These are phyloP conservation scores for Penicillium sp. DNA, from an alignment of 2,329 filamentous ascomycete genomes.

Conservation along the genomic window DNA sequence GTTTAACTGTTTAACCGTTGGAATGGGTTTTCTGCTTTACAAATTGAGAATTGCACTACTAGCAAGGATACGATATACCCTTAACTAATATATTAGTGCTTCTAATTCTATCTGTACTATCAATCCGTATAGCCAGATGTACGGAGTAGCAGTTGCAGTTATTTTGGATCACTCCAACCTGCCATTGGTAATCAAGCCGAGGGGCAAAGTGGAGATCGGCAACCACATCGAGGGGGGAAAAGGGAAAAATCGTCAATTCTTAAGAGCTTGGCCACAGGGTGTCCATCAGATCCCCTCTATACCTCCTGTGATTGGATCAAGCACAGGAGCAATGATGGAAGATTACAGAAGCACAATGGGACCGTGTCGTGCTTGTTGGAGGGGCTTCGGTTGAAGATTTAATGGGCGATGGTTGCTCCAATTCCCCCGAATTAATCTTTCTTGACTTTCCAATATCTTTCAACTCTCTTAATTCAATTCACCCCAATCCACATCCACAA, in stretches of 20 bases:
- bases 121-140: no score
- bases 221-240: background rate
- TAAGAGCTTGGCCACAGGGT: background rate
- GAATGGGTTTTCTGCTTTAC: no score
- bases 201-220: slow-evolving; percentile 6
- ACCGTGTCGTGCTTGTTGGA: slow-evolving; percentile 8
- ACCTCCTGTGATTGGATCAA: slow-evolving; percentile 14
- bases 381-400: slow-evolving; percentile 3
- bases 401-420: background rate
- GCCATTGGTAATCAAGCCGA: background rate
- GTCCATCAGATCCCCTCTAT: background rate
- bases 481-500: background rate
- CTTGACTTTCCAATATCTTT: no score
- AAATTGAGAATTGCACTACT: background rate
- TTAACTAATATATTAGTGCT: background rate
- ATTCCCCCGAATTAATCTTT: background rate
- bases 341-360: background rate
- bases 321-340: background rate
- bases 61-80: background rate
- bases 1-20: background rate
- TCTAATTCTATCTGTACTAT: background rate
- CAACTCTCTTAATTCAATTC: no score
- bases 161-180: background rate
- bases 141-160: background rate
- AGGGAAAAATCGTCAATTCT: background rate